Base-by-base conservation (phyloP, 1,139 yeast species). In the Nadsonia commutata region DNA sequence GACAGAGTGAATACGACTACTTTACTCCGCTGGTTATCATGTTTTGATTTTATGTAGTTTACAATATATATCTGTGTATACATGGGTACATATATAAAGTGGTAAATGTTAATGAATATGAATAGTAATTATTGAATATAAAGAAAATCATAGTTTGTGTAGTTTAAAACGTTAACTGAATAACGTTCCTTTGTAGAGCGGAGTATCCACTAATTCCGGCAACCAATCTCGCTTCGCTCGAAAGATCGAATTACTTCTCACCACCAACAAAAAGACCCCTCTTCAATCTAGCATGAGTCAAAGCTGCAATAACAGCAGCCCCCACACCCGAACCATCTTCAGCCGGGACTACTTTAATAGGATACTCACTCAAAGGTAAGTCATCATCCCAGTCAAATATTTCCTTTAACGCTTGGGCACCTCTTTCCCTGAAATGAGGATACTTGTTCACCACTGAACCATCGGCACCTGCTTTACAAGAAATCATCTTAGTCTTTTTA, bases 291-390 rank as follows among this genome's bases (percentile, higher is more conserved):
- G 76, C 68, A 63, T 80, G 76, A 45, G 97, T 83, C 65, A 88
- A 74, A 46, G 97, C 96, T 45, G 97, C 96, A 65, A 88, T 88
- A 54, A 90, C 74, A 42, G 97, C 98, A 45, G 97, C 97, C 58
- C 97, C 97, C 38, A 83, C 97, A 67, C 97, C 98, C 44, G 94
- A 80, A 54, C 98, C 98, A 67, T 90, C 98, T 66, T 88, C 96
- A 50, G 98, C 97, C 45, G 90, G 81, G 37, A 82, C 83, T 55
- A 88, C 74, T 50, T 70, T 65, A 58, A 90, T 76, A 51, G 96
- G 96, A 59, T 82, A 83, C 51, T 78, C 76, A 49, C 66, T 59
- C 13, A 27, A 4, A 40, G 71, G 67, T 44, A 65, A 64, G 42
- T 56, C 52, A 42, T 57, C 49, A 37, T 71, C 69, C 95, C 96